Conservation (phyloP, 805 yeast genomes). For the Trichomonascus vanleenenianus region DNA sequence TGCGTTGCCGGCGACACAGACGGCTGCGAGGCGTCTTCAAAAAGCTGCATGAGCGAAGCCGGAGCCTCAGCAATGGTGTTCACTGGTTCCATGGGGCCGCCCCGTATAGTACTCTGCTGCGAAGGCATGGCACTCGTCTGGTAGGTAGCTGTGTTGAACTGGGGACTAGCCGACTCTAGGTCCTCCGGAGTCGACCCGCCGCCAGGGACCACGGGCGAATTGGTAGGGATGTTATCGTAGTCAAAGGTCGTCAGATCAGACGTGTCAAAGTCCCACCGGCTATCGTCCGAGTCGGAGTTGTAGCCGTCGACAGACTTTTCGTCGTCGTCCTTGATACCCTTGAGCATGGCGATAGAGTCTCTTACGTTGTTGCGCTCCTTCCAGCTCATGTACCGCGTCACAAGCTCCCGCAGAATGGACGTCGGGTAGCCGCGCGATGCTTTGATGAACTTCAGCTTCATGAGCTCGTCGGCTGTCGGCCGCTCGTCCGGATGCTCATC, state of each 20-base stretch:
- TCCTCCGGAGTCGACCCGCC: background rate
- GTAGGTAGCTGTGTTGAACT: background rate
- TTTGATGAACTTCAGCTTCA: slow-evolving; percentile 66
- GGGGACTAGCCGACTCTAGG: background rate
- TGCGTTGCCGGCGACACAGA: slow-evolving; percentile 21
- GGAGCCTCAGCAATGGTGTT: slow-evolving; percentile 44
- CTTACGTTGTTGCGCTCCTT: slow-evolving; percentile 47
- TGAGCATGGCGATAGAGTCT: slow-evolving; percentile 29
- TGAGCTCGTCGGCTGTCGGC: slow-evolving; percentile 76
- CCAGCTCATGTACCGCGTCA: slow-evolving; percentile 45
- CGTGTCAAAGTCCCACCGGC: slow-evolving; percentile 83
- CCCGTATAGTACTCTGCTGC: slow-evolving; percentile 1
- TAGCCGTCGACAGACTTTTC: background rate
- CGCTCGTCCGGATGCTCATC: slow-evolving; percentile 92
- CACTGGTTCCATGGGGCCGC: background rate
- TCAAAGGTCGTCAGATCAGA: slow-evolving; percentile 5
- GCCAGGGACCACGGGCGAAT: background rate
- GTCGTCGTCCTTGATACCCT: slow-evolving; percentile 18
- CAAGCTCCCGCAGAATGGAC: slow-evolving; percentile 57
- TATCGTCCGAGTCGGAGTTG: slow-evolving; percentile 14
- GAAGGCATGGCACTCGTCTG: background rate
- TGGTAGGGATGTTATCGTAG: background rate
- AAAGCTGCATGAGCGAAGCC: slow-evolving; percentile 59
- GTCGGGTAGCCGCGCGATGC: slow-evolving; percentile 55
- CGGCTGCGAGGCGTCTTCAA: slow-evolving; percentile 44